These are phyloP conservation scores for Sporobolomyces roseus DNA, from an alignment of 768 basidiomycete species.

Conservation along the genomic window DNA sequence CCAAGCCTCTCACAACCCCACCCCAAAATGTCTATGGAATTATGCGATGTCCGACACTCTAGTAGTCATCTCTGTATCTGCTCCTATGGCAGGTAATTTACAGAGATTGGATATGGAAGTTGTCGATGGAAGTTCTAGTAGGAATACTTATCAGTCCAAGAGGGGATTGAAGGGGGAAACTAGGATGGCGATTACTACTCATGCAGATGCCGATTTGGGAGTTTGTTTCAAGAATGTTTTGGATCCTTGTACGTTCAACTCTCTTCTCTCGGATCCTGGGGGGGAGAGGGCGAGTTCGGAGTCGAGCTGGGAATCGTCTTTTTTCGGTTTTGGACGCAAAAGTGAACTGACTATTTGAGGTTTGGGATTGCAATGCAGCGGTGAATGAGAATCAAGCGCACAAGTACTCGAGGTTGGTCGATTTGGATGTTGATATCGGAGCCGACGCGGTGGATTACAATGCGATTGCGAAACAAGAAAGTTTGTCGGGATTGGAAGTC, in stretches of 20 bases:
- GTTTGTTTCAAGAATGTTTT: constrained; percentile 87
- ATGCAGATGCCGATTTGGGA: constrained; percentile 87
- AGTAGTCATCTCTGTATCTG: constrained; percentile 93
- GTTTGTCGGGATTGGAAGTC: constrained; percentile 86
- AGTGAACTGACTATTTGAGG: too few species aligned
- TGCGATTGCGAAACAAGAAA: constrained; percentile 98
- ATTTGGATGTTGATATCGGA: constrained; percentile 95
- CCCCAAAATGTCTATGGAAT: constrained; percentile 91
- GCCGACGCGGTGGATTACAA: constrained; percentile 99
- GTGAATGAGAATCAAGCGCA: constrained; percentile 54
- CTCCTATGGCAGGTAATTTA: constrained; percentile 52
- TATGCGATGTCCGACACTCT: constrained; percentile 77
- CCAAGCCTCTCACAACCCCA: constrained; percentile 66
- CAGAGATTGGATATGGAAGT: constrained; percentile 85
- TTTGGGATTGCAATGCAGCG: constrained; percentile 53
- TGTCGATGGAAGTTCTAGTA: constrained; percentile 74
- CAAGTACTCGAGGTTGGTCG: constrained; percentile 65
- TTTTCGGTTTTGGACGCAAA: too few species aligned
- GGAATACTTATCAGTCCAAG: constrained; percentile 88
- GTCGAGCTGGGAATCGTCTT: too few species aligned
- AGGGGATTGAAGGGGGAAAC: constrained; percentile 83
- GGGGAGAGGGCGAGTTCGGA: too few species aligned
- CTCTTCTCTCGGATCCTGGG: not conserved
- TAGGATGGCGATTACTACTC: constrained; percentile 86
- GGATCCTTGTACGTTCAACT: constrained; percentile 60